Evolutionary conservation across 2,329 filamentous ascomycete species (phyloP), one percentile per base, ranked within the genome.

Genomic region (Scorias spongiosa): DNA sequence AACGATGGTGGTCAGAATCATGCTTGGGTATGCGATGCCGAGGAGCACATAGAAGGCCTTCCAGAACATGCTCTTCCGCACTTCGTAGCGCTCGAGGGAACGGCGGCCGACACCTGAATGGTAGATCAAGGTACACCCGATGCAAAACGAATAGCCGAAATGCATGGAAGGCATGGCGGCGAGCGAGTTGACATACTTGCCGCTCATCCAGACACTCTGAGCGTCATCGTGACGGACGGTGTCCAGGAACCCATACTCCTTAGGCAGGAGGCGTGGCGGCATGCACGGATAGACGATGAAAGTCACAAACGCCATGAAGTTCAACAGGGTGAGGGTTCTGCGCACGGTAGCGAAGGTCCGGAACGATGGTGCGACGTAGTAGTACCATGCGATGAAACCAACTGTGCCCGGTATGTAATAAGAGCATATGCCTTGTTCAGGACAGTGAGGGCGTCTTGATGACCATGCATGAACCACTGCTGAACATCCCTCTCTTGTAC

Each of bases 351-450:
- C 57, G 43, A 66, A 66, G 2, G 63, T 64, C 7, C 60, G 50
- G 49, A 68, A 65, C 0, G 63, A 68, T 10, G 69, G 68, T 3
- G 74, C 72, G 30, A 70, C 68, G 54, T 74, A 73, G 56, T 77
- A 78, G 57, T 75, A 78, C 68, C 72, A 78, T 34, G 69, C 72
- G 42, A 77, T 71, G 54, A 76, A 77, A 42, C 73, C 70, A 45
- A 77, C 72, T 38, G 72, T 76, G 14, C 73, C 74, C 2, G 74
- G 74, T 43, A 78, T 77, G 51, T 78, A 29, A 77, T 74, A 10
- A 77, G 56, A 1, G 74, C 74, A 57, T 77, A 77, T 20, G 68
- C 69, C 48, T 71, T 73, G 58, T 78, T 77, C 51, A 77, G 57
- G 5, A 74, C 59, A 0, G 72, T 75, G 44, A 78, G 61, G 51